Conservation (phyloP, 179 eudicot genomes). For the Vitellaria paradoxa region DNA sequence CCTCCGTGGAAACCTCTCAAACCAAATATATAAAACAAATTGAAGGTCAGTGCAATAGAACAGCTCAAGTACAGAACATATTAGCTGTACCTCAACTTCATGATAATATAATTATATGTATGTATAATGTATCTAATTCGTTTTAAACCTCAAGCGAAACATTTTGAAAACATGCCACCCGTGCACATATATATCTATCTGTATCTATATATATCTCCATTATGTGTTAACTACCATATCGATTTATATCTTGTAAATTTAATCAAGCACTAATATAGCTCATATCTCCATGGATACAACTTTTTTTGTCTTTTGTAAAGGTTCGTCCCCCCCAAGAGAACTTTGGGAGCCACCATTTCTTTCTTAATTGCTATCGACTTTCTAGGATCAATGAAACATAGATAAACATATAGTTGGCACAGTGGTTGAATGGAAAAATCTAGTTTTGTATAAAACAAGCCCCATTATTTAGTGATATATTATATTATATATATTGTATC, state of each 20-base stretch:
- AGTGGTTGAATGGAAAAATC: neutral
- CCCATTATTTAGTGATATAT: too few species aligned
- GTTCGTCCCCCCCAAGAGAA: constrained; percentile 8
- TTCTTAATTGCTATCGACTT: constrained; percentile 14
- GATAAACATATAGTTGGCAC: neutral
- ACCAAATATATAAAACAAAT: too few species aligned
- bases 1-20: too few species aligned
- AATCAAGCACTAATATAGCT: neutral
- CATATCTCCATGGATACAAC: neutral
- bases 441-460: too few species aligned
- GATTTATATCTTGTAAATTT: neutral
- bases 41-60: neutral
- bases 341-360: constrained; percentile 1
- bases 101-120: neutral
- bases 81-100: constrained; percentile 5
- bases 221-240: constrained; percentile 20
- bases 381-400: constrained; percentile 9
- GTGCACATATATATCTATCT: constrained; percentile 7
- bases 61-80: neutral
- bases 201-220: neutral
- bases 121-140: neutral
- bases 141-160: constrained; percentile 6
- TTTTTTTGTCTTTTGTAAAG: neutral
- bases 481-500: too few species aligned
- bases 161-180: neutral